These are phyloP conservation scores for Apiospora pterosperma DNA, from an alignment of 2,329 filamentous ascomycete genomes.

Conservation along the genomic window DNA sequence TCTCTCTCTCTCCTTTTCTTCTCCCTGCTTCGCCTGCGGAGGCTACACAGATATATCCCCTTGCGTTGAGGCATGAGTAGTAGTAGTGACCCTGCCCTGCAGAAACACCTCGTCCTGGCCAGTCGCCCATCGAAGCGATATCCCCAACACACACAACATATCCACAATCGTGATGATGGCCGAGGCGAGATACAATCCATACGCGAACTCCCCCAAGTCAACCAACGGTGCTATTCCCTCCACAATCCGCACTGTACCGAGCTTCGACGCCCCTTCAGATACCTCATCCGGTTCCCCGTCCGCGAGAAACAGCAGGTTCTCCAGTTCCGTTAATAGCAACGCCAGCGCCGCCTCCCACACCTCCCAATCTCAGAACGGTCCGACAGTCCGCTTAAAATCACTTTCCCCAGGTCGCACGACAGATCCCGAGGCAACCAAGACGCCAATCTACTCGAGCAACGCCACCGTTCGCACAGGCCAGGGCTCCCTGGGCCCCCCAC, in stretches of 20 bases:
- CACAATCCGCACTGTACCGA: conserved; percentile 56
- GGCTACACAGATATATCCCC: background rate
- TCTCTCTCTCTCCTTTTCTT: background rate
- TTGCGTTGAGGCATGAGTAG: conserved; percentile 1
- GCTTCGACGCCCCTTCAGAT: conserved; percentile 45
- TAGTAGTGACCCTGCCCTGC: background rate
- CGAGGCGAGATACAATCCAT: conserved; percentile 9
- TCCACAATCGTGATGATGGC: background rate
- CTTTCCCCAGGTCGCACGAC: conserved; percentile 17
- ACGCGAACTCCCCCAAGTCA: conserved; percentile 10
- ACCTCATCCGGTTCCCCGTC: conserved; percentile 35
- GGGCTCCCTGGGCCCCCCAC: background rate
- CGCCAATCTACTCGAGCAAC: conserved; percentile 23
- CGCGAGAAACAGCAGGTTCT: conserved; percentile 48
- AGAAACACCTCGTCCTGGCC: background rate
- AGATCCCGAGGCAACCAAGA: conserved; percentile 3
- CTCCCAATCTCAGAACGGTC: conserved; percentile 28
- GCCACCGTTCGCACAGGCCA: conserved; percentile 12
- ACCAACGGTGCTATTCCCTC: conserved; percentile 22
- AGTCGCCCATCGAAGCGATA: background rate
- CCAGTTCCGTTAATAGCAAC: conserved; percentile 54
- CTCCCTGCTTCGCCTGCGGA: background rate
- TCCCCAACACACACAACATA: background rate
- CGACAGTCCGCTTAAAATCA: conserved; percentile 28
- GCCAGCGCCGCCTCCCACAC: conserved; percentile 43